Evolutionary conservation across 2,329 filamentous ascomycete genomes (phyloP), one percentile per base, ranked within the genome.

Genomic region (Akanthomyces lecanii): DNA sequence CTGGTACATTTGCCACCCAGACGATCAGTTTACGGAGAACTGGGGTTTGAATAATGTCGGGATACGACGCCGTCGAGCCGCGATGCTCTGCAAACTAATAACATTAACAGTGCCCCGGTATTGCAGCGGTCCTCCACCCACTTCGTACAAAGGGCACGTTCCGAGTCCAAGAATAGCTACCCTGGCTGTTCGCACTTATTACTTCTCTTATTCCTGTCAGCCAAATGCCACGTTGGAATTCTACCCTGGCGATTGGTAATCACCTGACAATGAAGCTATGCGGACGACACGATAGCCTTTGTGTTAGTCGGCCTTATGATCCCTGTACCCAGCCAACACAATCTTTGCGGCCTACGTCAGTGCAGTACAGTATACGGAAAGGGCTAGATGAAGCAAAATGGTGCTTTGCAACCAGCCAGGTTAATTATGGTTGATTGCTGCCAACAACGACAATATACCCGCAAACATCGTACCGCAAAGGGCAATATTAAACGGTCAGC

Each of bases 211-310:
- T 40, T 54, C 8, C 11, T 38, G 40, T 21, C n/a, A 5, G 25
- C 25, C 48, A 18, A 23, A 8, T 54, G 21, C 14, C 23, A 33
- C 11, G 50, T 18, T 40, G n/a, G 36, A 54, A 12, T 10, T 23
- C 50, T 16, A 47, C 55, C 55, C 30, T 47, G 50, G 12, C 38
- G 25, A 61, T 38, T 45, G 18, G 36, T 40, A 61, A 61, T 61
- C 59, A 61, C 59, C 59, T 61, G 59, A 61, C 59, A 21, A 25
- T 33, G n/a, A 61, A 45, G 28, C 48, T 53, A 61, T 61, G 59
- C 59, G 59, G 55, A 50, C 44, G 21, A 48, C n/a, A 45, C 30
- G 55, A 58, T 58, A 38, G 44, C 44, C 45, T 48, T 40, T 25
- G 18, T 57, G 36, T 45, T 45, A 36, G 54, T 47, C 54, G 28